Percentiles rank a stretch among this genome's conserved stretches.
Conservation (phyloP, 2,329 filamentous ascomycete genomes). For the Purpureocillium takamizusanense region DNA sequence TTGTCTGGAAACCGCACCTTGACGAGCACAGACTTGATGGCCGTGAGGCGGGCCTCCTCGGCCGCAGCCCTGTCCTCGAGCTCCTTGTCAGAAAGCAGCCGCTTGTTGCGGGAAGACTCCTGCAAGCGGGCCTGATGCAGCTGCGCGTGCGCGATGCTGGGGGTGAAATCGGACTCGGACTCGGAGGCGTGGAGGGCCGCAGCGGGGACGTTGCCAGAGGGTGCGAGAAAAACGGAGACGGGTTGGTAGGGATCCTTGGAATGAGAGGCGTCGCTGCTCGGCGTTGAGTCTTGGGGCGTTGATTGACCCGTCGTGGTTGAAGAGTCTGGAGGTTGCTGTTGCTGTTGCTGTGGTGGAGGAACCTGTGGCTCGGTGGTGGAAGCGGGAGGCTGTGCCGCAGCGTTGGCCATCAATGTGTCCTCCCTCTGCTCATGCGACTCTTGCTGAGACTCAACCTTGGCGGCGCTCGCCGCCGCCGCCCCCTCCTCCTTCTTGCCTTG, state of each 20-base stretch:
- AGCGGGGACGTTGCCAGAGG: conserved; percentile 62
- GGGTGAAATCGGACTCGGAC: conserved; percentile 63
- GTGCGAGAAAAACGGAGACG: conserved; percentile 69
- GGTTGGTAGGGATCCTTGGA: conserved; percentile 33
- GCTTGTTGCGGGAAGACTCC: conserved; percentile 57
- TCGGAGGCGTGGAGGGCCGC: conserved; percentile 60
- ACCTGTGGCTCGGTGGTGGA: not conserved
- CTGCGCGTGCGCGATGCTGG: conserved; percentile 66
- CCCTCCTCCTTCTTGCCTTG: conserved; percentile 8
- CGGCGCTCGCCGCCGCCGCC: not conserved
- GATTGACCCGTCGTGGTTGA: conserved; percentile 9
- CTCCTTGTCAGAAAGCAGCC: conserved; percentile 76
- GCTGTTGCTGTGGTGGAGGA: not conserved
- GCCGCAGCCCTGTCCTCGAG: conserved; percentile 60
- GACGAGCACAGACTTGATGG: conserved; percentile 60
- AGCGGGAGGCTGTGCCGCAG: conserved; percentile 4
- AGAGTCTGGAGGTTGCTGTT: conserved; percentile 3
- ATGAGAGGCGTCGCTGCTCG: conserved; percentile 3
- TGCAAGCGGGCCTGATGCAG: conserved; percentile 62
- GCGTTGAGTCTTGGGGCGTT: conserved; percentile 3
- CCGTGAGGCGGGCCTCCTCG: conserved; percentile 55
- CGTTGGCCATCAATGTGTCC: conserved; percentile 14
- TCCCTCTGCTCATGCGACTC: conserved; percentile 2
- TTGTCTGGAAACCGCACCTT: conserved; percentile 86
- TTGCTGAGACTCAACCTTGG: conserved; percentile 5